These are phyloP conservation scores for Diaporthe sp. DNA, from an alignment of 2,329 filamentous ascomycete genomes.

Conservation along the genomic window DNA sequence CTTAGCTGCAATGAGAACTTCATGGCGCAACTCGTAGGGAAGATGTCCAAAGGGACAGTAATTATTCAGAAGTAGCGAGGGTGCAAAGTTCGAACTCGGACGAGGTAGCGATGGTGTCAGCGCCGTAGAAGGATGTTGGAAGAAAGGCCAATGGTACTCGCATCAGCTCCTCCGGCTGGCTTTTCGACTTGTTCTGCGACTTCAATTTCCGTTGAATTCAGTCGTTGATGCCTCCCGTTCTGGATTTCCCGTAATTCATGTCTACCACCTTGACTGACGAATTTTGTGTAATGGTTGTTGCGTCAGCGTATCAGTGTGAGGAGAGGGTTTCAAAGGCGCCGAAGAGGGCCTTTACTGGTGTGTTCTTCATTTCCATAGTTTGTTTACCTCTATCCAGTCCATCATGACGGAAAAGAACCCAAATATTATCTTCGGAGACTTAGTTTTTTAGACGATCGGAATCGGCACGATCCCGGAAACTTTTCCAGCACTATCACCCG, in stretches of 20 bases:
- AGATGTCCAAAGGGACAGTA: neutral
- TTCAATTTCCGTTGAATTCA: neutral
- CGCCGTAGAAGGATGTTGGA: neutral
- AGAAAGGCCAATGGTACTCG: neutral
- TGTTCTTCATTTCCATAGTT: neutral
- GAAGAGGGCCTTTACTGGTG: neutral
- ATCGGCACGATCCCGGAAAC: neutral
- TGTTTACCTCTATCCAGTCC: neutral
- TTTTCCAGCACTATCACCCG: neutral
- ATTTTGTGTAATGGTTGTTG: neutral
- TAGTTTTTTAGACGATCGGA: neutral
- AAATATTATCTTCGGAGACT: neutral
- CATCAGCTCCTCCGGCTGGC: neutral
- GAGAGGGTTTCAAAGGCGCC: neutral
- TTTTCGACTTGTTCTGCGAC: neutral
- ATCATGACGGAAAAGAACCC: neutral
- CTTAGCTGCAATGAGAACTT: neutral
- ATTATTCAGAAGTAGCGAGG: neutral
- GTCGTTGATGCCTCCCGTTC: neutral
- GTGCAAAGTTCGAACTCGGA: neutral
- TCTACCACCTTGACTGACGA: neutral
- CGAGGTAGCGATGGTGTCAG: neutral
- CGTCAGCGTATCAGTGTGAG: neutral
- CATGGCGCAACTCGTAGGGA: neutral
- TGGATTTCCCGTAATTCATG: neutral